Percentiles rank a stretch among this genome's conserved stretches.
phyloP scores from a whole-genome alignment of 176 grass and related monocot species.

The Cocos nucifera region DNA sequence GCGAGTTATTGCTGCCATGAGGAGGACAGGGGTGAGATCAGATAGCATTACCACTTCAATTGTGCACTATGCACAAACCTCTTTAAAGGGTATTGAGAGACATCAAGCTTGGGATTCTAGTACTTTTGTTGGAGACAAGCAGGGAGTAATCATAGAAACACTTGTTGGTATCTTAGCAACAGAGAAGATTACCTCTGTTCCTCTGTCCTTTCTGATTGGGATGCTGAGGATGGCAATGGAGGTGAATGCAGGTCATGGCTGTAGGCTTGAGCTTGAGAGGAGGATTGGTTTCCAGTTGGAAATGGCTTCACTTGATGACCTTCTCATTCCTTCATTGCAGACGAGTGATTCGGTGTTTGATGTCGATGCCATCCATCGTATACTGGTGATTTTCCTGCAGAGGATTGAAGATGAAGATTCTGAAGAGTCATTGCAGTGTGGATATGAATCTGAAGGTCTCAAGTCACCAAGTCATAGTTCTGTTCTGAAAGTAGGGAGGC shows the following conservation, averaged over 20 bases:
- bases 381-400: conserved; percentile 46
- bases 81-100: conserved; percentile 33
- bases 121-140: conserved; percentile 44
- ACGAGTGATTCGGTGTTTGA: conserved; percentile 80
- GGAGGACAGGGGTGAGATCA: conserved; percentile 37
- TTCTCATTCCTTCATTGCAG: conserved; percentile 61
- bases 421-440: background rate
- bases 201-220: conserved; percentile 74
- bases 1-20: conserved; percentile 42
- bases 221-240: conserved; percentile 89
- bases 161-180: conserved; percentile 59
- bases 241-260: conserved; percentile 40
- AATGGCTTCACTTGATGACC: conserved; percentile 73
- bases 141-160: conserved; percentile 52
- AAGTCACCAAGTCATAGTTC: conserved; percentile 1
- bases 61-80: conserved; percentile 46
- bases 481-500: background rate
- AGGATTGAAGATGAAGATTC: background rate
- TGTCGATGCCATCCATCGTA: conserved; percentile 66
- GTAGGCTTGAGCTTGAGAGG: conserved; percentile 72
- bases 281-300: conserved; percentile 72
- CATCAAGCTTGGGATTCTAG: conserved; percentile 57
- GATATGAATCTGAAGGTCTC: background rate
- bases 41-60: conserved; percentile 38
- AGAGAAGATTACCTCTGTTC: conserved; percentile 63